A percentile compares a stretch with the other conserved stretches of the same genome.
Conservation (phyloP, 768 basidiomycete species). For the Hygrophorus pudorinus region DNA sequence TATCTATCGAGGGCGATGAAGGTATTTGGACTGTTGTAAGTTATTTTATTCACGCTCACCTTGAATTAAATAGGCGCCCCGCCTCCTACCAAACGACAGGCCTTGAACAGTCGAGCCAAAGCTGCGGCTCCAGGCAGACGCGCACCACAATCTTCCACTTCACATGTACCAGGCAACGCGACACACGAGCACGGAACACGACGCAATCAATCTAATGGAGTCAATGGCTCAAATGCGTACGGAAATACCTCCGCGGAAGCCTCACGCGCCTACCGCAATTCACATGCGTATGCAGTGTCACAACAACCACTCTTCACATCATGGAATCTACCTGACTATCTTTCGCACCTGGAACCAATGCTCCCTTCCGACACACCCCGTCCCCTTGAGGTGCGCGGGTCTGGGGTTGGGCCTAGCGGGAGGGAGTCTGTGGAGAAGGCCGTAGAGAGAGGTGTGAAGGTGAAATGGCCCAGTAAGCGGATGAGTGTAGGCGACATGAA, state of each 20-base stretch:
- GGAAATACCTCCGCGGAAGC: conserved; percentile 32
- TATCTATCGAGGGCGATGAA: conserved; percentile 48
- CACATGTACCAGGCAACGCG: conserved; percentile 14
- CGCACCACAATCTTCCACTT: conserved; percentile 20
- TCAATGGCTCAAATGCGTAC: conserved; percentile 24
- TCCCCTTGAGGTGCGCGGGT: conserved; percentile 55
- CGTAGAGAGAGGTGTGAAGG: conserved; percentile 71
- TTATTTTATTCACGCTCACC: conserved; percentile 2
- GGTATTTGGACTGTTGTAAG: conserved; percentile 30
- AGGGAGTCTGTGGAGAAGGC: conserved; percentile 49
- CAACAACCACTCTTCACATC: conserved; percentile 74
- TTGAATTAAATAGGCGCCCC: conserved; percentile 11
- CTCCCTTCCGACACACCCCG: conserved; percentile 69
- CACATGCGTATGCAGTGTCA: conserved; percentile 70
- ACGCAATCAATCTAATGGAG: conserved; percentile 36
- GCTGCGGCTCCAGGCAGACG: conserved; percentile 30
- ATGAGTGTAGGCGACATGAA: conserved; percentile 98
- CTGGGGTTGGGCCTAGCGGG: conserved; percentile 24
- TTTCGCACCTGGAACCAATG: conserved; percentile 77
- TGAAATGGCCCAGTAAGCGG: conserved; percentile 89
- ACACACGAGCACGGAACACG: conserved; percentile 37
- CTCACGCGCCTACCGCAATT: conserved; percentile 64
- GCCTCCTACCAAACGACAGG: conserved; percentile 24
- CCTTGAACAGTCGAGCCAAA: conserved; percentile 27
- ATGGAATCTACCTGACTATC: conserved; percentile 91